A percentile compares a stretch with the other conserved stretches of the same genome.
phyloP scores from a whole-genome alignment of 2,329 filamentous ascomycete genomes.

The Aspergillus pseudoterreus region DNA sequence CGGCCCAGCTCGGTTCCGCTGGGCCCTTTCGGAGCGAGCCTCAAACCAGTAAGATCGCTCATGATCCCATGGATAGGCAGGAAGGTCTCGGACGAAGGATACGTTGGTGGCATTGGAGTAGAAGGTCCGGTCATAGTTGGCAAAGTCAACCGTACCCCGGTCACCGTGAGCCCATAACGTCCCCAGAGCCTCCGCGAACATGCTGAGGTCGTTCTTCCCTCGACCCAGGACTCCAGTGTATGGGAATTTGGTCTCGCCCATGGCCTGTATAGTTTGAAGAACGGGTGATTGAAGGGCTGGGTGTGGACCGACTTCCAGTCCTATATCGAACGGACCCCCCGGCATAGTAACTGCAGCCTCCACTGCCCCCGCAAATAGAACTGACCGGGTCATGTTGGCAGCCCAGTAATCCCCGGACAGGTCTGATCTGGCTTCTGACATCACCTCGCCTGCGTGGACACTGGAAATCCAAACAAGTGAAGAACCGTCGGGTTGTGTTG shows the following conservation, averaged over 20 bases:
- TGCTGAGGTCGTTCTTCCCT: background rate
- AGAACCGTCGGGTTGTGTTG: background rate
- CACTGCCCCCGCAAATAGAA: slow-evolving; percentile 22
- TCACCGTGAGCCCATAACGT: background rate
- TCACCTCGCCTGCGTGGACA: background rate
- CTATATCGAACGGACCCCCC: slow-evolving; percentile 27
- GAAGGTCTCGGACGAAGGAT: no score
- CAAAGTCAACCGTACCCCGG: background rate
- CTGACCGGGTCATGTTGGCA: slow-evolving; percentile 24
- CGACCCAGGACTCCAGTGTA: background rate
- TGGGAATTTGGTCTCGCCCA: background rate
- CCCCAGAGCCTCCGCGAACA: background rate
- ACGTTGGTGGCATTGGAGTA: background rate
- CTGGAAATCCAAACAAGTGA: slow-evolving; percentile 1
- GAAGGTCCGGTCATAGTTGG: no score
- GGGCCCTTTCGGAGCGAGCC: no score
- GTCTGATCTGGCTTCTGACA: background rate
- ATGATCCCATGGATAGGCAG: no score
- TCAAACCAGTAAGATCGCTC: no score
- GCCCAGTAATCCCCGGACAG: slow-evolving; percentile 23
- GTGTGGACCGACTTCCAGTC: slow-evolving; percentile 25
- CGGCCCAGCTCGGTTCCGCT: no score
- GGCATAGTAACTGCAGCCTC: slow-evolving; percentile 13
- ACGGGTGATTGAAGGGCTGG: slow-evolving; percentile 28
- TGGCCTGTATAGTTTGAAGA: slow-evolving; percentile 18